A percentile compares a stretch with the other conserved stretches of the same genome.
Evolutionary conservation across 352 stramenopile genomes (phyloP).

Genomic region (Lagenidium giganteum): DNA sequence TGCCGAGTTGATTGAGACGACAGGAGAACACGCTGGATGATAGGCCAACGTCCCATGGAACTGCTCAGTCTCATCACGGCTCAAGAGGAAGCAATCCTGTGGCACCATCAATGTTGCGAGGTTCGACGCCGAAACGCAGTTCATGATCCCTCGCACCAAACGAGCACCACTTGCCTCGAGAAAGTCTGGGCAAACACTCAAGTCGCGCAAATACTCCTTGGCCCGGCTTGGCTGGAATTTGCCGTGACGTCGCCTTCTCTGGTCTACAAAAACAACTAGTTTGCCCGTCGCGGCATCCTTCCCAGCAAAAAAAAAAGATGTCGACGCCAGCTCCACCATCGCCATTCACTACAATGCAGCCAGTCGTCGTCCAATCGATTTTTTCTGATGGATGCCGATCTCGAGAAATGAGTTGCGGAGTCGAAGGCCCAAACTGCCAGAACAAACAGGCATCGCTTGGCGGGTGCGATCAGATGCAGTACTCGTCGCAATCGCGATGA

Average conservation of each 20-base stretch:
- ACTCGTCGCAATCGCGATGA: constrained; percentile 9
- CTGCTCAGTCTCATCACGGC: constrained; percentile 7
- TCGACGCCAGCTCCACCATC: constrained; percentile 18
- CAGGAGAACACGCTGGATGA: constrained; percentile 17
- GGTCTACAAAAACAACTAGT: constrained; percentile 9
- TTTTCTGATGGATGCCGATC: constrained; percentile 9
- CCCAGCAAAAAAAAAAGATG: constrained; percentile 30
- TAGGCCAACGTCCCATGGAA: constrained; percentile 17
- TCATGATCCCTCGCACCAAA: constrained; percentile 20
- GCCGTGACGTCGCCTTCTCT: constrained; percentile 8
- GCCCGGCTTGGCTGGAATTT: constrained; percentile 15
- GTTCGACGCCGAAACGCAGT: no score
- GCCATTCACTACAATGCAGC: constrained; percentile 21
- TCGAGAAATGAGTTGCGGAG: constrained; percentile 10
- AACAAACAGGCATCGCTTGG: constrained; percentile 20
- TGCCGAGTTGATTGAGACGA: constrained; percentile 10
- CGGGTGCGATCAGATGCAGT: constrained; percentile 12
- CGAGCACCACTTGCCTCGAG: constrained; percentile 9
- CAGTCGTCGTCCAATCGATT: constrained; percentile 17
- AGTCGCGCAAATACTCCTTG: constrained; percentile 6
- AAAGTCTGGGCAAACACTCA: constrained; percentile 15
- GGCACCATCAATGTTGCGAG: no score
- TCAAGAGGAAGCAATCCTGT: constrained; percentile 6
- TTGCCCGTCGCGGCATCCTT: constrained; percentile 15
- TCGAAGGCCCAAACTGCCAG: constrained; percentile 14